phyloP scores from a whole-genome alignment of 345 rosid species.

The Eucalyptus erythrocorys region DNA sequence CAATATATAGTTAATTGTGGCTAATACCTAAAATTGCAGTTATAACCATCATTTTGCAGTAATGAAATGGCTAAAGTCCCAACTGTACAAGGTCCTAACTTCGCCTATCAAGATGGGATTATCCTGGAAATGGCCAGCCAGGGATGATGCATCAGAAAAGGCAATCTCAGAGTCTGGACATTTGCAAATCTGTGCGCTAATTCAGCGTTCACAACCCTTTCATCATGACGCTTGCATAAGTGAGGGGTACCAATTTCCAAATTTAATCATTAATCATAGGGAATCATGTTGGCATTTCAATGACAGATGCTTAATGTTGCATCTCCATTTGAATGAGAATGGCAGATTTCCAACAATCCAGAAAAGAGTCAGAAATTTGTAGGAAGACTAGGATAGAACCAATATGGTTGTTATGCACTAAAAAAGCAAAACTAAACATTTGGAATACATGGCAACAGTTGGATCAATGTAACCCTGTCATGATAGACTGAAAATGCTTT shows the following conservation, averaged over 20 bases:
- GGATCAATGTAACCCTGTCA: neutral
- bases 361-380: neutral
- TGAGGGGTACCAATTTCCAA: neutral
- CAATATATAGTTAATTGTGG: neutral
- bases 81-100: neutral
- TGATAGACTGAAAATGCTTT: neutral
- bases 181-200: neutral
- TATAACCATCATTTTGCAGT: neutral
- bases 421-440: neutral
- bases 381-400: neutral
- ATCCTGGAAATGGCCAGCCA: neutral
- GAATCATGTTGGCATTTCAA: neutral
- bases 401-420: neutral
- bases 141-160: neutral
- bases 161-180: neutral
- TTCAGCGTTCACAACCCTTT: neutral
- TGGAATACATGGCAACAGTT: neutral
- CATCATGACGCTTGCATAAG: neutral
- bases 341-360: neutral
- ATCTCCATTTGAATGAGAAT: neutral
- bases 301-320: neutral
- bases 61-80: neutral
- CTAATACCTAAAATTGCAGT: neutral
- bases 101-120: neutral
- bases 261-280: neutral